Conservation (phyloP, 257 asterid species). For the Solanum peruvianum region DNA sequence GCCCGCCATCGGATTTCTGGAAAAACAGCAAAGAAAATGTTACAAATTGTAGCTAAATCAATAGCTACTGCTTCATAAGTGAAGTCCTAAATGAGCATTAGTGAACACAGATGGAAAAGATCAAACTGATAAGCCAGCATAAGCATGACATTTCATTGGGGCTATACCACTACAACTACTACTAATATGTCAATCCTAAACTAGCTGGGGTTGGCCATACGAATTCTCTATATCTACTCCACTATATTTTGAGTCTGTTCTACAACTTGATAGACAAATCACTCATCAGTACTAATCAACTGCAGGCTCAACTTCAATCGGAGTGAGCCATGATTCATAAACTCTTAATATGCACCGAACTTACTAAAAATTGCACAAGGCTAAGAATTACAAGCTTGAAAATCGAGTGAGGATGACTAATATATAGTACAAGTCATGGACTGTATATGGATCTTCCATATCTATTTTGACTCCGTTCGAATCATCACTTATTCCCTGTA, state of each 20-base stretch:
- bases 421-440: background rate
- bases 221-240: background rate
- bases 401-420: background rate
- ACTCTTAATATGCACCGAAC: background rate
- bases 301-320: background rate
- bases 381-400: background rate
- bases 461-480: background rate
- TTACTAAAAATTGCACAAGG: background rate
- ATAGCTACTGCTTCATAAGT: background rate
- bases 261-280: background rate
- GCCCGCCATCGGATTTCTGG: slow-evolving; percentile 88
- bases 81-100: background rate
- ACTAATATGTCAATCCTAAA: background rate
- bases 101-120: background rate
- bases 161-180: background rate
- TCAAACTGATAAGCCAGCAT: background rate
- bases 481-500: too few species aligned
- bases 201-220: background rate
- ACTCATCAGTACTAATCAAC: background rate
- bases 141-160: background rate
- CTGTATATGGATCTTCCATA: background rate
- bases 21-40: background rate
- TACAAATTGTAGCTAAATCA: background rate
- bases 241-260: background rate
- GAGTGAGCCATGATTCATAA: background rate